Conservation (phyloP, 2,329 filamentous ascomycete genomes). For the Hortaea werneckii region DNA sequence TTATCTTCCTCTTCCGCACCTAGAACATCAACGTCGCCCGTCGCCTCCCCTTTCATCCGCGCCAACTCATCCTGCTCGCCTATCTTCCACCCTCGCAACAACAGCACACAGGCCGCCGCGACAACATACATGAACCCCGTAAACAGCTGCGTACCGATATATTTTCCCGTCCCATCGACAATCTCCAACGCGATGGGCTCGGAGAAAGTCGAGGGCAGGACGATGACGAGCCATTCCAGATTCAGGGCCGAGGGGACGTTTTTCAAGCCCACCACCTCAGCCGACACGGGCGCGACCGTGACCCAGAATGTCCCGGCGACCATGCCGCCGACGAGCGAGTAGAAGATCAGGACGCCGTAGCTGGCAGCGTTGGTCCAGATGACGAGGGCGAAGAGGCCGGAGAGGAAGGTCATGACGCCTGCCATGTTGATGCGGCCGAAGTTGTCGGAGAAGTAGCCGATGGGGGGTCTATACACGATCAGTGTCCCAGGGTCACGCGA, state of each 20-base stretch:
- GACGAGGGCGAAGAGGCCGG: slow-evolving; percentile 55
- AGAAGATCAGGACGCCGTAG: slow-evolving; percentile 61
- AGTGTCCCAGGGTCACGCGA: too few relatives aligned
- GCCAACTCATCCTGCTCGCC: slow-evolving; percentile 38
- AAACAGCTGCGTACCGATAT: slow-evolving; percentile 50
- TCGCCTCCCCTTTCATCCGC: slow-evolving; percentile 19
- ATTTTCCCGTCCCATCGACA: slow-evolving; percentile 39
- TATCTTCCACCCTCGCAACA: slow-evolving; percentile 53
- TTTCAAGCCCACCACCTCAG: slow-evolving; percentile 63
- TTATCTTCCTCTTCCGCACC: slow-evolving; percentile 13
- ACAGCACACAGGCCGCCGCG: slow-evolving; percentile 42
- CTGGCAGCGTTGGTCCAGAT: slow-evolving; percentile 64
- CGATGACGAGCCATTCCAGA: slow-evolving; percentile 61
- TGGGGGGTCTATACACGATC: slow-evolving; percentile 43
- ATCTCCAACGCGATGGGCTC: slow-evolving; percentile 48
- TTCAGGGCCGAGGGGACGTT: slow-evolving; percentile 59
- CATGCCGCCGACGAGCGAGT: slow-evolving; percentile 54
- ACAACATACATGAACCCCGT: slow-evolving; percentile 53
- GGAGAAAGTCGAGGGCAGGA: slow-evolving; percentile 57
- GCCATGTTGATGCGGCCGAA: slow-evolving; percentile 67
- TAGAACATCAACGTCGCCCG: slow-evolving; percentile 17
- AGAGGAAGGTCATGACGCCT: slow-evolving; percentile 51
- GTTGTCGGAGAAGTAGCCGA: slow-evolving; percentile 62
- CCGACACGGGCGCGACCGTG: slow-evolving; percentile 57
- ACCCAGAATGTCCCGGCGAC: slow-evolving; percentile 60